Base-by-base conservation (phyloP, 306 rosid genomes). In the Coriaria nepalensis region DNA sequence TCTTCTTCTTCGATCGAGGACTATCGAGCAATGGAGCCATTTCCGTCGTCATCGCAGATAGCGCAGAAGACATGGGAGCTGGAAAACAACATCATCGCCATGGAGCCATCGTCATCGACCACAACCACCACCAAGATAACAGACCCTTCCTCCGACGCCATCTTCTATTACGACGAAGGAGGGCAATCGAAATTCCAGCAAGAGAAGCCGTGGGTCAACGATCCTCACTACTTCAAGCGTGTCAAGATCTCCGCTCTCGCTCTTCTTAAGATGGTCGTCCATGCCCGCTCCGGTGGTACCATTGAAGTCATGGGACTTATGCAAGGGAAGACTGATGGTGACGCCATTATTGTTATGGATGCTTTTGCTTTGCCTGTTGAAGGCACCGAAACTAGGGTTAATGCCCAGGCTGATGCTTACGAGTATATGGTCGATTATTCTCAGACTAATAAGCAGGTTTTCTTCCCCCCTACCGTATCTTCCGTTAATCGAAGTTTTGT, bases 231-330 rank as follows among this genome's bases (percentile, higher is more conserved):
- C 67, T 92, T 92, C 86, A 92, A 85, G 80, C 96, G 88, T 42
- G 98, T 85, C 11, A 92, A 76, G 81, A 82, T 92, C 80, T 92
- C 96, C 14, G 98, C 98, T 29, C 88, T 92, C 47, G 96, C 98
- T 0, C 80, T 92, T 9, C 85, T 92, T 35, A 92, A 92, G 82
- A 92, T 92, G 98, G 98, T 92, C 2, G 96, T 85, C 10, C 98
- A 92, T 37, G 94, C 98, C 4, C 98, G 96, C 70, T 85, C 96
- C 32, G 98, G 96, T 2, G 96, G 98, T 13, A 85, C 83, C 62
- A 78, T 92, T 60, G 98, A 92, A 60, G 87, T 92, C 53, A 92
- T 85, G 98, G 98, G 98, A 9, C 93, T 92, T 20, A 92, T 92
- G 98, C 98, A 92, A 48, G 98, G 98, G 3, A 92, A 92, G 49